Percentiles rank a stretch among this genome's conserved stretches.
These are phyloP conservation scores for Starmera dryadoides DNA, from an alignment of 805 yeast genomes.

Conservation along the genomic window DNA sequence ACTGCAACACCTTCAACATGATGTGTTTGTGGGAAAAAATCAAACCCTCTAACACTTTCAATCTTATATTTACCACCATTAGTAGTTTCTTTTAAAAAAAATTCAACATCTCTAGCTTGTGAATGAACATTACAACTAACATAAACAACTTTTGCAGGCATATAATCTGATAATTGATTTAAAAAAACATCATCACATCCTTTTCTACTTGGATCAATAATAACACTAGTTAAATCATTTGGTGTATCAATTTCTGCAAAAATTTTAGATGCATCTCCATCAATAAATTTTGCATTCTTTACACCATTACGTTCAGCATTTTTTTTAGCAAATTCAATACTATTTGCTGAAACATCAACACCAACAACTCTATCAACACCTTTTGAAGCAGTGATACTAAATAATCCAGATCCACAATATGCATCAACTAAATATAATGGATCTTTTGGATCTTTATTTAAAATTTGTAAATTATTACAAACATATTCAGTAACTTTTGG, in stretches of 20 bases:
- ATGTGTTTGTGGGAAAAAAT: conserved; percentile 93
- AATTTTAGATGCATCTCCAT: conserved; percentile 88
- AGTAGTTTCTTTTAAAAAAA: conserved; percentile 60
- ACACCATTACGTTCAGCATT: conserved; percentile 76
- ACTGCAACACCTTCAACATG: conserved; percentile 89
- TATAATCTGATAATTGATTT: conserved; percentile 75
- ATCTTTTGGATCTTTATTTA: conserved; percentile 29
- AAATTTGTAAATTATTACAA: conserved; percentile 52
- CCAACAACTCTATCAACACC: conserved; percentile 85
- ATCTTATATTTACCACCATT: conserved; percentile 58
- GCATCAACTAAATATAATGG: conserved; percentile 83
- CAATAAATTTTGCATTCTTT: conserved; percentile 73
- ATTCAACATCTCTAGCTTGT: conserved; percentile 90
- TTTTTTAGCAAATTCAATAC: conserved; percentile 77
- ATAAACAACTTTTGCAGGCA: conserved; percentile 85
- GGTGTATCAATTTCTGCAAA: conserved; percentile 77
- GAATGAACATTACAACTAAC: conserved; percentile 97
- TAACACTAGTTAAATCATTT: conserved; percentile 71
- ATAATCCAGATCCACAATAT: conserved; percentile 93
- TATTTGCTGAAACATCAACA: conserved; percentile 88
- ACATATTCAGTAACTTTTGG: conserved; percentile 82
- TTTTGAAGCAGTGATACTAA: conserved; percentile 77
- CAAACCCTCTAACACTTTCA: conserved; percentile 88
- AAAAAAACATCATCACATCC: conserved; percentile 90
- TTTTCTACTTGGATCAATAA: conserved; percentile 94